phyloP scores from a whole-genome alignment of 2,329 filamentous ascomycete genomes.

The Teratosphaeriaceae sp. region DNA sequence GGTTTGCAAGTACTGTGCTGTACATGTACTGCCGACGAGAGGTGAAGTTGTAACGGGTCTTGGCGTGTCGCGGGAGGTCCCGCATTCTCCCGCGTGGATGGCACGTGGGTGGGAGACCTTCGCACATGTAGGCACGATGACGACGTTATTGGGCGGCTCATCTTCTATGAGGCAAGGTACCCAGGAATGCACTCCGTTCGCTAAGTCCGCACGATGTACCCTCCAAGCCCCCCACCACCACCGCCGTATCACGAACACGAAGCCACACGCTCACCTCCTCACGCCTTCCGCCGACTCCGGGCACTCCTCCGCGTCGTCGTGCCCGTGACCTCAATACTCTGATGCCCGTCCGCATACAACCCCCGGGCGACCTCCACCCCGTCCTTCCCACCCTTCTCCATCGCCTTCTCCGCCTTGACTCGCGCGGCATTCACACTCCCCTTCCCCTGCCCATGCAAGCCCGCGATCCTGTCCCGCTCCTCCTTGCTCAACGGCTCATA shows the following conservation, averaged over 20 bases:
- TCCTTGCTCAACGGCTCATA: conserved; percentile 17
- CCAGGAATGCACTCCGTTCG: too few relatives aligned
- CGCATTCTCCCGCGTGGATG: too few relatives aligned
- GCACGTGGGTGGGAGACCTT: too few relatives aligned
- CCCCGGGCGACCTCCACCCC: conserved; percentile 11
- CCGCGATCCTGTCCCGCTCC: background rate
- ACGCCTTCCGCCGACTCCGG: conserved; percentile 13
- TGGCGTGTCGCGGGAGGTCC: too few relatives aligned
- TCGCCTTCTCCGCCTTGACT: conserved; percentile 15
- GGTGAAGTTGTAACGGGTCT: too few relatives aligned
- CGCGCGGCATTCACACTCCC: conserved; percentile 21
- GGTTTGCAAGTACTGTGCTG: too few relatives aligned
- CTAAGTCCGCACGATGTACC: too few relatives aligned
- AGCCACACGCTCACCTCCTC: background rate
- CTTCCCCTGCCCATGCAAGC: conserved; percentile 7
- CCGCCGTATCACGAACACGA: background rate
- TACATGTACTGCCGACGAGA: too few relatives aligned
- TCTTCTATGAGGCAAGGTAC: too few relatives aligned
- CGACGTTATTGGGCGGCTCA: too few relatives aligned
- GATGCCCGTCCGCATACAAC: conserved; percentile 21
- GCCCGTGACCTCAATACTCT: conserved; percentile 19
- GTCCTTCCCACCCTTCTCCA: conserved; percentile 6
- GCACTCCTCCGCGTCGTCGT: conserved; percentile 8
- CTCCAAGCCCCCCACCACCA: background rate
- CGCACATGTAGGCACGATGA: too few relatives aligned